Conservation (phyloP, 2,329 filamentous ascomycete genomes). For the Daldinia eschscholtzii region DNA sequence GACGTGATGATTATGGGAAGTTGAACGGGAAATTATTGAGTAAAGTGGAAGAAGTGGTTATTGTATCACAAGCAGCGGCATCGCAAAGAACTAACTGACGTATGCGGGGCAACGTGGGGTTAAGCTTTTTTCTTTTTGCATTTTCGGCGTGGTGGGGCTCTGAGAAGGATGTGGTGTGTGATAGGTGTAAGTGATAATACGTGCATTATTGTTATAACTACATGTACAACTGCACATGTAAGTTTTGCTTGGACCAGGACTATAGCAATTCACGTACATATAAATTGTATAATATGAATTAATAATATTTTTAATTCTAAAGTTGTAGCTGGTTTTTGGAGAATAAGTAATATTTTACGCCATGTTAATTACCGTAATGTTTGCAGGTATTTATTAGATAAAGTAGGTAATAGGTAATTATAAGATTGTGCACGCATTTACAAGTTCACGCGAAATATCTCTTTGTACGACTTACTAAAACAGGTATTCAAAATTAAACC, state of each 20-base stretch:
- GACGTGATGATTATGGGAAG: slow-evolving; percentile 15
- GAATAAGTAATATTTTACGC: too few relatives aligned
- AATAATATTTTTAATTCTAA: too few relatives aligned
- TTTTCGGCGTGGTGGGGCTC: slow-evolving; percentile 11
- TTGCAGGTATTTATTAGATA: too few relatives aligned
- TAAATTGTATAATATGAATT: background rate
- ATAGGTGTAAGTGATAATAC: background rate
- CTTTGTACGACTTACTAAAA: too few relatives aligned
- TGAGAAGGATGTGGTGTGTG: background rate
- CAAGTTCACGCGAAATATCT: too few relatives aligned
- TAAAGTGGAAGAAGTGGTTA: background rate
- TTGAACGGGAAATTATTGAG: slow-evolving; percentile 11
- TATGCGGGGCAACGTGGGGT: slow-evolving; percentile 43
- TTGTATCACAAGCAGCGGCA: background rate
- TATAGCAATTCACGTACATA: background rate
- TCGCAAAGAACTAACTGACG: slow-evolving; percentile 32
- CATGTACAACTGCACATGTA: background rate
- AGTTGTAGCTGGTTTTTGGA: too few relatives aligned
- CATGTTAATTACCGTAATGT: too few relatives aligned
- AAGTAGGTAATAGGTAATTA: too few relatives aligned
- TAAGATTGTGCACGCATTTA: too few relatives aligned
- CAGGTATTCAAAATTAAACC: too few relatives aligned
- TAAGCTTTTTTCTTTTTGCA: background rate
- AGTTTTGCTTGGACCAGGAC: background rate
- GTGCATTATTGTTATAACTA: background rate